Base-by-base conservation (phyloP, 2,329 filamentous ascomycete genomes). In the Gaeumannomyces tritici region DNA sequence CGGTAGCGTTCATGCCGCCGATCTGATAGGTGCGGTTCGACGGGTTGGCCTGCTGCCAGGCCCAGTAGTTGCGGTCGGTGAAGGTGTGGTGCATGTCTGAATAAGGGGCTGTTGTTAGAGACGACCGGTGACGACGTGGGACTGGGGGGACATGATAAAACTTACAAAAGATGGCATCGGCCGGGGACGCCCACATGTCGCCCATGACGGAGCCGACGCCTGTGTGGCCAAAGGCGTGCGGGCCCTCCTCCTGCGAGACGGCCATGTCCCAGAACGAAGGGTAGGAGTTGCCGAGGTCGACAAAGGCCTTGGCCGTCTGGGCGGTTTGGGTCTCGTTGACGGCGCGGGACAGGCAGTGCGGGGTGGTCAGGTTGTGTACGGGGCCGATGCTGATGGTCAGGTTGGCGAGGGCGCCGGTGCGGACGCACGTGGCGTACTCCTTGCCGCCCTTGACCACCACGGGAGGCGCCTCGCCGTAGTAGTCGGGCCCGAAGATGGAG, bases 321-420 rank as follows among this genome's bases (percentile, higher is more conserved):
- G 57, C 57, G 9, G 57, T 58, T 29, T 35, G n/a, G 27, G 57
- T 58, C 57, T 58, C 57, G 29, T 58, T 58, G 57, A 58, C n/a
- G 57, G 57, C 57, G 29, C 57, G 57, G 29, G 57, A 35, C 57
- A 58, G 57, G 29, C 57, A 58, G 61, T 62, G 61, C 7, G 61
- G 61, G 33, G 42, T 62, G 61, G 56, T 62, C 5, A 58, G 13
- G 57, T 35, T 58, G 29, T 26, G 28, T 29, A 35, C n/a, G 24
- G 57, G 57, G 57, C 57, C 57, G 29, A 58, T 26, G 28, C 21
- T 54, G 61, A 57, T 28, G 33, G 56, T 57, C 5, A 57, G 35
- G 55, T 35, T 58, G 55, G 55, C 61, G 27, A 62, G 57, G n/a
- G 24, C 61, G 26, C 55, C 33, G 7, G 55, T 42, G 13, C 11